Conservation (phyloP, 108 stramenopile genomes). For the Fistulifera pelliculosa region DNA sequence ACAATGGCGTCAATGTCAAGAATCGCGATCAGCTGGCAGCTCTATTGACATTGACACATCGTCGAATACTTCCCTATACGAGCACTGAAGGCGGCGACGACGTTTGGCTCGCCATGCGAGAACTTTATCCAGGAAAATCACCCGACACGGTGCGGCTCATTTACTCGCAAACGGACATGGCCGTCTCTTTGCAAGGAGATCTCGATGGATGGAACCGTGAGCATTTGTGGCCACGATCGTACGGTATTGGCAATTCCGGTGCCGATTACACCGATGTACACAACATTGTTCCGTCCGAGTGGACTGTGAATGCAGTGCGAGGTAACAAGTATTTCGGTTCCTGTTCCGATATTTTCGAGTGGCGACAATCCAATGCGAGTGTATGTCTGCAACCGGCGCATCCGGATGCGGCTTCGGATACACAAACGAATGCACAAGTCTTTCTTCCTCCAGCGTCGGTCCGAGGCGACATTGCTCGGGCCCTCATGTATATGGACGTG, state of each 20-base stretch:
- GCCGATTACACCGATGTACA: constrained; percentile 61
- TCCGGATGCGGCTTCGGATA: constrained; percentile 28
- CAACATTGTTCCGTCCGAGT: constrained; percentile 52
- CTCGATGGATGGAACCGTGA: constrained; percentile 69
- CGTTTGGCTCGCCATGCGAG: constrained; percentile 59
- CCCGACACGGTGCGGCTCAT: constrained; percentile 27
- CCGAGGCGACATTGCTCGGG: constrained; percentile 48
- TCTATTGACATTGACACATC: constrained; percentile 34
- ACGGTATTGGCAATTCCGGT: constrained; percentile 36
- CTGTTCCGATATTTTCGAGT: constrained; percentile 18
- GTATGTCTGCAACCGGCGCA: constrained; percentile 22
- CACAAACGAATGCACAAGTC: constrained; percentile 13
- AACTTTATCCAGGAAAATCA: constrained; percentile 24
- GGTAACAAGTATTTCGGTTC: constrained; percentile 41
- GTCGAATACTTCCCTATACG: constrained; percentile 43
- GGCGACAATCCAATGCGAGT: no score
- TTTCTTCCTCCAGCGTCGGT: constrained; percentile 19
- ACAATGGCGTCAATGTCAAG: no score
- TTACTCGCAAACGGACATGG: constrained; percentile 22
- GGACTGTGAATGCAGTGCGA: constrained; percentile 51
- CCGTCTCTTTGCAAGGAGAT: constrained; percentile 24
- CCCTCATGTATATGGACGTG: constrained; percentile 48
- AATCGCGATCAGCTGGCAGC: constrained; percentile 10
- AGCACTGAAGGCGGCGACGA: constrained; percentile 19
- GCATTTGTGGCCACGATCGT: constrained; percentile 58